These are phyloP conservation scores for Magnaporthales sp. DNA, from an alignment of 2,329 filamentous ascomycete species.

Conservation along the genomic window DNA sequence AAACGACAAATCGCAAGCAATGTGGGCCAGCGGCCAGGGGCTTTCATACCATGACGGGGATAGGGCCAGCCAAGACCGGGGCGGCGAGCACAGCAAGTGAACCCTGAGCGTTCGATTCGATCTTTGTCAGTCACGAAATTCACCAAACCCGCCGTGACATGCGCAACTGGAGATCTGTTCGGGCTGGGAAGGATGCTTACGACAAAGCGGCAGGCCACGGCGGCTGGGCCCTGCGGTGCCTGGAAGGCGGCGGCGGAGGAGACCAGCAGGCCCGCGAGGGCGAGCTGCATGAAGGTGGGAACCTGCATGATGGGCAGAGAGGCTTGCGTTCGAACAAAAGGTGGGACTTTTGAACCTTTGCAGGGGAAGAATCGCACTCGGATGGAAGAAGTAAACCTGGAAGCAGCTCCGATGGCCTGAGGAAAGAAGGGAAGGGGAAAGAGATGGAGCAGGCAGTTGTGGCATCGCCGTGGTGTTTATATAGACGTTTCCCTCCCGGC, in stretches of 20 bases:
- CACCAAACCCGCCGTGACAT: not conserved
- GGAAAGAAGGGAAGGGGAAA: not conserved
- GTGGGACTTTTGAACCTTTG: not conserved
- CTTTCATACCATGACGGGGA: not conserved
- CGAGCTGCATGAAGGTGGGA: not conserved
- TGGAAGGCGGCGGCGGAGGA: constrained; percentile 58
- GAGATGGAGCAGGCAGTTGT: not conserved
- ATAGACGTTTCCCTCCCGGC: not conserved
- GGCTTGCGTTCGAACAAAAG: not conserved
- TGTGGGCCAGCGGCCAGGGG: not conserved
- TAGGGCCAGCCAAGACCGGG: not conserved
- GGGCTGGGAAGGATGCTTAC: not conserved
- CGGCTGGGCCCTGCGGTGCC: constrained; percentile 27
- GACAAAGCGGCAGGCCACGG: constrained; percentile 1
- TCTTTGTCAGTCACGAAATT: not conserved
- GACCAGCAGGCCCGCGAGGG: constrained; percentile 28
- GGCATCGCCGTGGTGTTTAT: not conserved
- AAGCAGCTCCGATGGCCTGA: constrained; percentile 1
- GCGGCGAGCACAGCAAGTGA: constrained; percentile 3
- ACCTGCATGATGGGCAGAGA: constrained; percentile 2
- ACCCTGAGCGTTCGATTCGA: not conserved
- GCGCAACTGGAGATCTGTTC: too few relatives aligned
- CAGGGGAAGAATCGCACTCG: not conserved
- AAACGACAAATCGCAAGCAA: not conserved
- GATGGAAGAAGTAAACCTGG: not conserved